Conservation (phyloP, 129 eudicot species). For the Arctium lappa region DNA sequence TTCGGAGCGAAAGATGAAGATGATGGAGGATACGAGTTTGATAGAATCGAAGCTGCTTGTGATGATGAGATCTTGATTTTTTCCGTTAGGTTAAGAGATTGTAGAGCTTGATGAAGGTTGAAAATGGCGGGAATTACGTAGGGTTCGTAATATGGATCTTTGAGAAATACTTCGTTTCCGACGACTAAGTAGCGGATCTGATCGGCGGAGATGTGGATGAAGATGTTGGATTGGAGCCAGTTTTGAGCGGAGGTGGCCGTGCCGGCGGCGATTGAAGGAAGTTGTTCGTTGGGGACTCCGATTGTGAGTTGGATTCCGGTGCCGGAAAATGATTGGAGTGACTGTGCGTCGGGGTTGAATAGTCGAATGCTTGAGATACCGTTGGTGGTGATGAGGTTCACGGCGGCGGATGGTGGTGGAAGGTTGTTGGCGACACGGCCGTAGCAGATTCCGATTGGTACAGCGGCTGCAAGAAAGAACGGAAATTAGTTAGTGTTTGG, state of each 20-base stretch:
- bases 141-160: conserved; percentile 52
- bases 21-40: conserved; percentile 70
- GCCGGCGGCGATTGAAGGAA: conserved; percentile 51
- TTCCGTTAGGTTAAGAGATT: conserved; percentile 42
- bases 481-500: no score
- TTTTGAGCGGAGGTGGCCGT: conserved; percentile 25
- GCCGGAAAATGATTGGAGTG: conserved; percentile 50
- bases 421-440: conserved; percentile 68
- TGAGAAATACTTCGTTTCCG: conserved; percentile 63
- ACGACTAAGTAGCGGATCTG: conserved; percentile 65
- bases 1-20: conserved; percentile 45
- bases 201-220: conserved; percentile 35
- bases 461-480: conserved; percentile 36
- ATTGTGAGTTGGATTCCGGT: conserved; percentile 59
- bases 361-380: conserved; percentile 55
- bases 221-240: conserved; percentile 64
- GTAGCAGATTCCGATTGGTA: conserved; percentile 69
- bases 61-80: conserved; percentile 55
- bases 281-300: conserved; percentile 70
- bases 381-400: conserved; percentile 50
- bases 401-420: conserved; percentile 49
- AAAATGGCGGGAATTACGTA: conserved; percentile 47
- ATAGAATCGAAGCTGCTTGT: conserved; percentile 52
- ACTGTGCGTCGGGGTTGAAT: conserved; percentile 55
- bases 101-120: conserved; percentile 60